A percentile compares a stretch with the other conserved stretches of the same genome.
Conservation (phyloP, 192 early-diverging fungal genomes). For the Umbelopsis sp. region DNA sequence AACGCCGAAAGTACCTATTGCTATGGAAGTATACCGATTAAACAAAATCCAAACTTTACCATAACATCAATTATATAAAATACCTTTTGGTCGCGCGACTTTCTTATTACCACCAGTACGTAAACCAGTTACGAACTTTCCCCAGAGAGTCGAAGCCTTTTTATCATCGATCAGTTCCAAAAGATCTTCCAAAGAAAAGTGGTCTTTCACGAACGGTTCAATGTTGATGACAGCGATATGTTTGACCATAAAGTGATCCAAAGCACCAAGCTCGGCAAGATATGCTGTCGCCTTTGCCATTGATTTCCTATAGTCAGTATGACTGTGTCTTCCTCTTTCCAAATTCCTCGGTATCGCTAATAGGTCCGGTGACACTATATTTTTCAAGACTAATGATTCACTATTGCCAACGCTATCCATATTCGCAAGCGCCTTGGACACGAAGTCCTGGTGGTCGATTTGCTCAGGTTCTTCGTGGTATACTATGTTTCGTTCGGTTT, state of each 20-base stretch:
- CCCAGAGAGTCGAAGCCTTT: conserved; percentile 78
- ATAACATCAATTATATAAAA: neutral
- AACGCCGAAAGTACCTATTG: conserved; percentile 89
- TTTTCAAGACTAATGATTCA: neutral
- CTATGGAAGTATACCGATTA: conserved; percentile 12
- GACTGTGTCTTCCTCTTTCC: neutral
- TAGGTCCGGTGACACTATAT: neutral
- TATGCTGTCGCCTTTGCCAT: conserved; percentile 34
- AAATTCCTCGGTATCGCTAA: neutral
- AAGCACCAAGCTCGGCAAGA: conserved; percentile 68
- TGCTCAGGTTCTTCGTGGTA: neutral
- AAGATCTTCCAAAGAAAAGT: conserved; percentile 74
- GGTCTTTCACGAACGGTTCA: conserved; percentile 67
- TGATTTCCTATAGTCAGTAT: conserved; percentile 20
- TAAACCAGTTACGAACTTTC: conserved; percentile 63
- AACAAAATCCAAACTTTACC: neutral
- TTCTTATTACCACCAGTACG: conserved; percentile 53
- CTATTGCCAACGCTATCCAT: conserved; percentile 1
- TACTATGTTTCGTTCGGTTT: neutral
- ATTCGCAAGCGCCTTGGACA: conserved; percentile 3
- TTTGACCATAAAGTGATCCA: conserved; percentile 83
- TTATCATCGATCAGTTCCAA: conserved; percentile 74
- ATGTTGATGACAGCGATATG: conserved; percentile 82
- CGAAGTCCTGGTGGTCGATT: neutral
- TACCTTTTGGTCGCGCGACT: conserved; percentile 52